Conservation (phyloP, 257 asterid genomes). For the Penstemon newberryi region DNA sequence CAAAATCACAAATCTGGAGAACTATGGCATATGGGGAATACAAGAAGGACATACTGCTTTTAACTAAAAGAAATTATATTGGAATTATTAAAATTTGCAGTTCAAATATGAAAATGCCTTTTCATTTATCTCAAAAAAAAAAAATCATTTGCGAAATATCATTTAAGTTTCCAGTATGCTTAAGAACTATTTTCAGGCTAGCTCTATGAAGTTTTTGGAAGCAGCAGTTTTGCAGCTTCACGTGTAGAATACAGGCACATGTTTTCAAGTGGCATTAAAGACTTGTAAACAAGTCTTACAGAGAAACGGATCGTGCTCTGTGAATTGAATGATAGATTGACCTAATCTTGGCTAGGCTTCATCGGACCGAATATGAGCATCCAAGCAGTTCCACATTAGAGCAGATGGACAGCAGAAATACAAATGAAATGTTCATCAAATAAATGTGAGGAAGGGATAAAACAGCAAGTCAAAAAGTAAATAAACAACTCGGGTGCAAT, state of each 20-base stretch:
- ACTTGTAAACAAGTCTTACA: background rate
- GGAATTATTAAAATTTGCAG: too few relatives aligned
- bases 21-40: too few relatives aligned
- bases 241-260: background rate
- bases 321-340: conserved; percentile 1
- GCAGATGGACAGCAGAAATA: background rate
- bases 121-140: background rate
- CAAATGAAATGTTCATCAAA: conserved; percentile 7
- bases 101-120: background rate
- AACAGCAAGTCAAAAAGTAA: background rate
- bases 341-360: background rate
- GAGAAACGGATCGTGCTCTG: background rate
- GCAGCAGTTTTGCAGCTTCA: background rate
- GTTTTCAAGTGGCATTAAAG: background rate
- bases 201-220: background rate
- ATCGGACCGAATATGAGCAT: conserved; percentile 5
- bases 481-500: background rate
- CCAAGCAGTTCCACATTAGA: background rate
- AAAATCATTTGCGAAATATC: background rate
- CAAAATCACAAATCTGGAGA: too few relatives aligned
- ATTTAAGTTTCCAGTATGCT: background rate
- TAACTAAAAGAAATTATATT: too few relatives aligned
- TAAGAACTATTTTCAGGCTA: conserved; percentile 1
- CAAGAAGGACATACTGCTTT: too few relatives aligned
- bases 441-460: background rate